Evolutionary conservation across 1,284 basidiomycete genomes (phyloP).

Genomic region (Xerocomus nothofagi): DNA sequence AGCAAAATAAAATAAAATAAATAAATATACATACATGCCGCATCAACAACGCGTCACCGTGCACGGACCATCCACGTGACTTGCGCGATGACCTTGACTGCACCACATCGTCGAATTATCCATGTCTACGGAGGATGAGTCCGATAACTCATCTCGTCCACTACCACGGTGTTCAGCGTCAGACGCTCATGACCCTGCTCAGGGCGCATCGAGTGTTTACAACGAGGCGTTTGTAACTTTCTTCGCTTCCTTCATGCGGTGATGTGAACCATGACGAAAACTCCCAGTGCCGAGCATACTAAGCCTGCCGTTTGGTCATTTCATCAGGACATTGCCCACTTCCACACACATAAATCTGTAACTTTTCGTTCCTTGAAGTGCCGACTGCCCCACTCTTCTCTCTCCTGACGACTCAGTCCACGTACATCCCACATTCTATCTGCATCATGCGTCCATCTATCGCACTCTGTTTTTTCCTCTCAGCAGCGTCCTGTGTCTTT

Average conservation of each 20-base stretch:
- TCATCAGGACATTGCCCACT: slow-evolving; percentile 7
- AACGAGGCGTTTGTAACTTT: not conserved
- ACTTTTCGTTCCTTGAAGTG: too few relatives aligned
- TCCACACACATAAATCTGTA: slow-evolving; percentile 7
- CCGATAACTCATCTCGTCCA: too few relatives aligned
- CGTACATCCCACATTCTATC: not conserved
- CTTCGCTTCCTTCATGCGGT: slow-evolving; percentile 4
- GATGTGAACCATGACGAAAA: slow-evolving; percentile 12
- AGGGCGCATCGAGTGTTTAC: too few relatives aligned
- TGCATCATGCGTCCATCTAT: slow-evolving; percentile 17
- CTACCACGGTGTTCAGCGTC: too few relatives aligned
- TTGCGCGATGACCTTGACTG: too few relatives aligned
- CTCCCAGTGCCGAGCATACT: slow-evolving; percentile 2
- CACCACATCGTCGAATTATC: too few relatives aligned
- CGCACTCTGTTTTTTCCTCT: slow-evolving; percentile 12
- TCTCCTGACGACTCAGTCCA: not conserved
- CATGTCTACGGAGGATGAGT: too few relatives aligned
- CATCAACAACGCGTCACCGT: slow-evolving; percentile 23
- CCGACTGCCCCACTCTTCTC: not conserved
- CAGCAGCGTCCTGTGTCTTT: slow-evolving; percentile 9
- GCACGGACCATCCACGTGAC: slow-evolving; percentile 33
- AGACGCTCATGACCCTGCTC: too few relatives aligned
- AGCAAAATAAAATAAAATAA: too few relatives aligned
- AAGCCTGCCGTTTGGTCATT: slow-evolving; percentile 9
- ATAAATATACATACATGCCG: too few relatives aligned